Evolutionary conservation across 177 flowering plant genomes (phyloP).

Genomic region (Tripterygium wilfordii): DNA sequence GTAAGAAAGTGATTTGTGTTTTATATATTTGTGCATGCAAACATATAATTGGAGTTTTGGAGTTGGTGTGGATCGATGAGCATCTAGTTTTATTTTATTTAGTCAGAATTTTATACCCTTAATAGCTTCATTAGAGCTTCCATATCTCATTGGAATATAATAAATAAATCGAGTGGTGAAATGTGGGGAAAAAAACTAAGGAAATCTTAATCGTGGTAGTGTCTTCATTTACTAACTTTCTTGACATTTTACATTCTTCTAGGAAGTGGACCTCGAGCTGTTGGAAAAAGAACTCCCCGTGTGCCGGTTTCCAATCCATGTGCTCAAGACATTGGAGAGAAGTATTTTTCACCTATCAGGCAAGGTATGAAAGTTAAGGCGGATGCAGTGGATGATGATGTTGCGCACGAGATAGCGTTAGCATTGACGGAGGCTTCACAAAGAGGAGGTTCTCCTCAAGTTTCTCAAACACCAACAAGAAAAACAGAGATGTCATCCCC

Average conservation of each 20-base stretch:
- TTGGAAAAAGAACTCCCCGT: conserved; percentile 51
- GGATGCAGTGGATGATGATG: conserved; percentile 31
- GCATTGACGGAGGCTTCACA: conserved; percentile 39
- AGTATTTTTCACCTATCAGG: conserved; percentile 16
- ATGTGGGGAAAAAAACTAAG: too few relatives aligned
- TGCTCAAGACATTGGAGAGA: conserved; percentile 18
- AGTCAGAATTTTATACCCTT: too few relatives aligned
- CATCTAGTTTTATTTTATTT: too few relatives aligned
- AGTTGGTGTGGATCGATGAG: too few relatives aligned
- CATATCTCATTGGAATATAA: too few relatives aligned
- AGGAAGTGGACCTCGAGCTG: conserved; percentile 34
- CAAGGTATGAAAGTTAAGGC: conserved; percentile 14
- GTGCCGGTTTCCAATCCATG: conserved; percentile 28
- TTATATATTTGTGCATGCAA: too few relatives aligned
- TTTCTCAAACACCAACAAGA: conserved; percentile 24
- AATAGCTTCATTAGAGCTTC: too few relatives aligned
- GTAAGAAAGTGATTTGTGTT: too few relatives aligned
- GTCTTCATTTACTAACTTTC: too few relatives aligned
- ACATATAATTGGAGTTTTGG: too few relatives aligned
- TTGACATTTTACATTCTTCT: not conserved
- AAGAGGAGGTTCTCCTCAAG: conserved; percentile 30
- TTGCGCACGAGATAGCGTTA: conserved; percentile 42
- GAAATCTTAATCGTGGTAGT: too few relatives aligned
- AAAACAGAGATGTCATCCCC: conserved; percentile 22
- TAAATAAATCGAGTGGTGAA: too few relatives aligned